These are phyloP conservation scores for Colletotrichum sp. DNA, from an alignment of 2,329 filamentous ascomycete species.

Conservation along the genomic window DNA sequence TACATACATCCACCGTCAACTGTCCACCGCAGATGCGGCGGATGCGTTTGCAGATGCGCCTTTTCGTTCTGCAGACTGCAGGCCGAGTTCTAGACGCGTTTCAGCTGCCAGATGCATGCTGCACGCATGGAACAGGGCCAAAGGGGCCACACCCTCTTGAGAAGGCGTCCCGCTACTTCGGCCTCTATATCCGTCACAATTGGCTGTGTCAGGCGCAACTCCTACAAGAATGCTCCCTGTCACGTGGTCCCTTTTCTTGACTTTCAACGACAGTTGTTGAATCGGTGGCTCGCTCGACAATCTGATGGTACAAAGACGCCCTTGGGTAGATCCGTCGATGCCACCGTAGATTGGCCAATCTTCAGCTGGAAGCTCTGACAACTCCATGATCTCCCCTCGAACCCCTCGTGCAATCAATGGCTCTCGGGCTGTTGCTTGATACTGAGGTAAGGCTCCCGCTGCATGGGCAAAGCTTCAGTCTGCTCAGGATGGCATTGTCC, in stretches of 20 bases:
- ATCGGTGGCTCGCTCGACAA: not conserved
- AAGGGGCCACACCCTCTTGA: not conserved
- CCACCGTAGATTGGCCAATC: not conserved
- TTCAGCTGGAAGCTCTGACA: not conserved
- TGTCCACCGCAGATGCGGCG: not conserved
- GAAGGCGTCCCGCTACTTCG: not conserved
- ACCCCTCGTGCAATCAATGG: not conserved
- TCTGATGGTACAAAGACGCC: not conserved
- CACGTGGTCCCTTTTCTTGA: not conserved
- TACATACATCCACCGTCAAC: not conserved
- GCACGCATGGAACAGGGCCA: conserved; percentile 17
- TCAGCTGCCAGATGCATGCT: conserved; percentile 13
- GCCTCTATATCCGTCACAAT: conserved; percentile 1
- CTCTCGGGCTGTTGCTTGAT: not conserved
- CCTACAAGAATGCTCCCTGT: not conserved
- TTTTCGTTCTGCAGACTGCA: not conserved
- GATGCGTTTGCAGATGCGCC: not conserved
- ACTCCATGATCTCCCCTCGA: not conserved
- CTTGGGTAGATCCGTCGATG: not conserved
- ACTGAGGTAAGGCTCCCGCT: not conserved
- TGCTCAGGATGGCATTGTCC: not conserved
- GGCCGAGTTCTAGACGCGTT: conserved; percentile 17
- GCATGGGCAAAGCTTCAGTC: not conserved
- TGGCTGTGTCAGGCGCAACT: not conserved
- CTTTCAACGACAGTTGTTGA: not conserved